These are phyloP conservation scores for Pichia membranifaciens DNA, from an alignment of 805 yeast species.

Conservation along the genomic window DNA sequence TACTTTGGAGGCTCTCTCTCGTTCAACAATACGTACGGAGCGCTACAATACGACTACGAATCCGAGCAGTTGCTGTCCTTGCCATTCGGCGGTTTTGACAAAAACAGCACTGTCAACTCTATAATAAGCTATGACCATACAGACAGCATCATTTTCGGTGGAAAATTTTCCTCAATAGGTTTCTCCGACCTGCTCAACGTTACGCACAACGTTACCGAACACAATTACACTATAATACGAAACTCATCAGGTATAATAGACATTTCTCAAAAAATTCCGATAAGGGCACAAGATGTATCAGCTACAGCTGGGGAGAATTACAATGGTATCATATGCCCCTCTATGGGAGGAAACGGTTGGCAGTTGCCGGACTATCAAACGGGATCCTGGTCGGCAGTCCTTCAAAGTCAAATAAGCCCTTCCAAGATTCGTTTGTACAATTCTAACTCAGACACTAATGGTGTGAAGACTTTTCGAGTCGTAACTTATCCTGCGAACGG, in stretches of 20 bases:
- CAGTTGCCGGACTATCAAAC: constrained; percentile 37
- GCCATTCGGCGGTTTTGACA: constrained; percentile 74
- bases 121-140: constrained; percentile 43
- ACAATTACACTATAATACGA: constrained; percentile 20
- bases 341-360: constrained; percentile 42
- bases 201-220: constrained; percentile 19
- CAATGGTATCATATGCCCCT: constrained; percentile 53
- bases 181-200: constrained; percentile 35
- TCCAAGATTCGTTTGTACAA: constrained; percentile 70
- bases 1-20: constrained; percentile 79
- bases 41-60: constrained; percentile 54
- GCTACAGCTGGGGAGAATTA: constrained; percentile 26
- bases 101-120: constrained; percentile 52
- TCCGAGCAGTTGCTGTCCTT: constrained; percentile 38
- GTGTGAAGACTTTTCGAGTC: constrained; percentile 62
- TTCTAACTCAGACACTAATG: constrained; percentile 38
- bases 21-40: constrained; percentile 47
- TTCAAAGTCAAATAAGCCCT: constrained; percentile 56
- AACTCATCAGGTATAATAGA: constrained; percentile 20
- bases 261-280: constrained; percentile 38
- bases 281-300: constrained; percentile 4
- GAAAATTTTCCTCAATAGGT: constrained; percentile 62
- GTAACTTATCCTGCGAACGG: constrained; percentile 75
- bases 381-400: constrained; percentile 60
- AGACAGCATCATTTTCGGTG: constrained; percentile 69